phyloP scores from a whole-genome alignment of 305 asterid species.

The Solanum hybrid region DNA sequence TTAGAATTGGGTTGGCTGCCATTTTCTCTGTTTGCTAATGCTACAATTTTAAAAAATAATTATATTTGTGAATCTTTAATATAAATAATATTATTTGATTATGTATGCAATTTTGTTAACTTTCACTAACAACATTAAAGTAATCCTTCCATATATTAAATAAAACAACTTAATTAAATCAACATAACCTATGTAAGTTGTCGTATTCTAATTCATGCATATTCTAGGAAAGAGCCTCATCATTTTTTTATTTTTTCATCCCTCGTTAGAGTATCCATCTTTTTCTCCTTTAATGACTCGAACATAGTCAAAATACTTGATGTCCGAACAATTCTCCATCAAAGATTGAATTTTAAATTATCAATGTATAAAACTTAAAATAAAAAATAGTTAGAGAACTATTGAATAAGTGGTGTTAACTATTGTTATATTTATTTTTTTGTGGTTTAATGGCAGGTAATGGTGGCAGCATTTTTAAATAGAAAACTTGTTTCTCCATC shows the following conservation, averaged over 20 bases:
- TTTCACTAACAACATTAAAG: conserved; percentile 9
- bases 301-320: background rate
- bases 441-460: conserved; percentile 38
- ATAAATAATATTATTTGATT: conserved; percentile 13
- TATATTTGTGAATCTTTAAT: background rate
- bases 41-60: background rate
- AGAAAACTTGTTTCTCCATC: conserved; percentile 56
- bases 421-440: background rate
- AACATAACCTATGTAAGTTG: conserved; percentile 2
- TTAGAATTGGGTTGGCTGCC: conserved; percentile 21
- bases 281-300: background rate
- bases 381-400: background rate
- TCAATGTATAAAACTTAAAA: background rate
- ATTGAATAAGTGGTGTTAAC: background rate
- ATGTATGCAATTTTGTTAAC: conserved; percentile 21
- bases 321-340: background rate
- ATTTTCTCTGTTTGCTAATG: background rate
- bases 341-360: background rate
- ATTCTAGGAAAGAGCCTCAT: conserved; percentile 3
- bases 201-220: conserved; percentile 16
- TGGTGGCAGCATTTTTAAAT: conserved; percentile 72
- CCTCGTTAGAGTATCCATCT: background rate
- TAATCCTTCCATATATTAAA: conserved; percentile 3
- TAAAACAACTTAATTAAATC: conserved; percentile 17
- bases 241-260: background rate